These are phyloP conservation scores for Globisporangium iwayamae DNA, from an alignment of 352 stramenopile genomes.

Conservation along the genomic window DNA sequence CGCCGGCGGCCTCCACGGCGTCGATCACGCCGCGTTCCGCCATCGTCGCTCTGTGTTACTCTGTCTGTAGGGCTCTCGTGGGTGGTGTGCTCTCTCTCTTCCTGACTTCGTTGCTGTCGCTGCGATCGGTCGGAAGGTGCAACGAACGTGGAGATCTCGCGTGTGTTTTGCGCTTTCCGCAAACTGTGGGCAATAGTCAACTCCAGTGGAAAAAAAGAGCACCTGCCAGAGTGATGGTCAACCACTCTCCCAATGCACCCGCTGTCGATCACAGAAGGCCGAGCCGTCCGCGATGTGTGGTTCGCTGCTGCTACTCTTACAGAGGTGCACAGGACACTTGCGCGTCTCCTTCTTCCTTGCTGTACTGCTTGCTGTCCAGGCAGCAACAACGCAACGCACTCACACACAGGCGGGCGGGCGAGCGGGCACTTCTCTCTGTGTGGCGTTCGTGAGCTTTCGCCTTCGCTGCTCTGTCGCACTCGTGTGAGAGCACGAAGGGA, in stretches of 20 bases:
- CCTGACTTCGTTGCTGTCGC: background rate
- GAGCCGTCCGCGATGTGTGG: too few relatives aligned
- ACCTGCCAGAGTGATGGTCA: background rate
- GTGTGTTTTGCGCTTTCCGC: background rate
- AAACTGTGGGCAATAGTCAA: background rate
- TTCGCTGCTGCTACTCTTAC: background rate
- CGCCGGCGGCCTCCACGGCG: constrained; percentile 6
- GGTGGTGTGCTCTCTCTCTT: background rate
- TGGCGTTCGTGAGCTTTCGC: background rate
- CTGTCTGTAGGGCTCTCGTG: background rate
- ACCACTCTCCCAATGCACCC: background rate
- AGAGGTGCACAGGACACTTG: background rate
- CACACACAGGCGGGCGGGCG: too few relatives aligned
- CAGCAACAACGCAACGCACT: background rate
- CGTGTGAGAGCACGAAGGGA: background rate
- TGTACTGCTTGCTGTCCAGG: background rate
- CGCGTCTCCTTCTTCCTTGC: background rate
- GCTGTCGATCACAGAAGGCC: too few relatives aligned
- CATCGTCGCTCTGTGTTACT: constrained; percentile 1
- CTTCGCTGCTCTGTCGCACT: background rate
- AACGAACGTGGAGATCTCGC: background rate
- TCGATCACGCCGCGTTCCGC: constrained; percentile 10
- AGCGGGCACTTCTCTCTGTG: background rate
- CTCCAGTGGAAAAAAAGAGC: background rate
- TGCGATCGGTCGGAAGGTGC: background rate